phyloP scores from a whole-genome alignment of 768 basidiomycete species.

The Mycena indigotica region DNA sequence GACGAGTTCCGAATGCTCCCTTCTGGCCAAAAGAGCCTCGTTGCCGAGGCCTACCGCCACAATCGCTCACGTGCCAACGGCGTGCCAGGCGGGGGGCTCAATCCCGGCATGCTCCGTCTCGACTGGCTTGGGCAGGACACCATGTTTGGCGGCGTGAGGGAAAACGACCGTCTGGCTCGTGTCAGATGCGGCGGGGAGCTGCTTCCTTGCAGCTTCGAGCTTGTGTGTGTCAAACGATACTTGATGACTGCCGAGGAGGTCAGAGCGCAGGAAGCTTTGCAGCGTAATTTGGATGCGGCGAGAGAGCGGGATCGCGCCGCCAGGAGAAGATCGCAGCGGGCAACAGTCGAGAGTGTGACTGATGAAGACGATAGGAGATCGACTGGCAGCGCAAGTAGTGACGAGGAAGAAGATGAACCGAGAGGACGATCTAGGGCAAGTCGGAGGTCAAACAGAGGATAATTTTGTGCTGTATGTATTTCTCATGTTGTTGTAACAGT shows the following conservation, averaged over 20 bases:
- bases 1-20: slow-evolving; percentile 53
- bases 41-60: slow-evolving; percentile 57
- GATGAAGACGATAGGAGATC: slow-evolving; percentile 13
- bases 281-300: slow-evolving; percentile 25
- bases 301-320: slow-evolving; percentile 29
- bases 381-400: not conserved
- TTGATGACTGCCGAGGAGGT: slow-evolving; percentile 53
- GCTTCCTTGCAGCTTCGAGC: slow-evolving; percentile 61
- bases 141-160: slow-evolving; percentile 64
- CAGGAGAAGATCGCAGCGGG: slow-evolving; percentile 11
- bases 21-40: slow-evolving; percentile 37
- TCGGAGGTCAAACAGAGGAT: slow-evolving; percentile 1
- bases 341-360: slow-evolving; percentile 9
- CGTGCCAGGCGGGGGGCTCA: slow-evolving; percentile 71
- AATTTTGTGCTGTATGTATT: not conserved
- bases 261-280: slow-evolving; percentile 46
- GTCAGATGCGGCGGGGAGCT: slow-evolving; percentile 45
- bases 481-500: not conserved
- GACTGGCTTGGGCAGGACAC: slow-evolving; percentile 66
- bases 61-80: slow-evolving; percentile 66
- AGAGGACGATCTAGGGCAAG: not conserved
- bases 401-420: not conserved
- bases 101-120: slow-evolving; percentile 61
- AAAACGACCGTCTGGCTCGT: slow-evolving; percentile 46
- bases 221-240: slow-evolving; percentile 53